phyloP scores from a whole-genome alignment of 2,329 filamentous ascomycete genomes.

The Microascus cirrosus region DNA sequence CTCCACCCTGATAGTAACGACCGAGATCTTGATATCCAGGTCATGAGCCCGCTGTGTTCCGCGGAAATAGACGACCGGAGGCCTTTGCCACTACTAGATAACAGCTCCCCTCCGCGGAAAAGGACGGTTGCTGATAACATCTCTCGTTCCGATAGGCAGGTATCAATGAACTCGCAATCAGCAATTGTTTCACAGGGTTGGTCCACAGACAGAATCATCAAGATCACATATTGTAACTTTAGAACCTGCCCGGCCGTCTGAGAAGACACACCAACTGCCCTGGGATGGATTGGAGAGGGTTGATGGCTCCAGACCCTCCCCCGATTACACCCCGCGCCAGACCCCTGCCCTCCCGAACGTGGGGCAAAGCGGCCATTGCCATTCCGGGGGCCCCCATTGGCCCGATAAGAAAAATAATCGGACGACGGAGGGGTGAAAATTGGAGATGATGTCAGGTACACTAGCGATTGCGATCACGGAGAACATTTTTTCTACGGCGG shows the following conservation, averaged over 20 bases:
- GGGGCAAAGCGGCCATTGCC: background rate
- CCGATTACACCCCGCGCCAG: background rate
- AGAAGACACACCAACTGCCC: too few relatives aligned
- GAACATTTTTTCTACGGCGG: background rate
- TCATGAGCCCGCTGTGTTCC: too few relatives aligned
- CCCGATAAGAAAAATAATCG: background rate
- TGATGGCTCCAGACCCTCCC: background rate
- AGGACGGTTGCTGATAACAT: background rate
- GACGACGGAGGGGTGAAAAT: background rate
- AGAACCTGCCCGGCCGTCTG: background rate
- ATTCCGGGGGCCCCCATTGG: background rate
- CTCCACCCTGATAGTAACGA: too few relatives aligned
- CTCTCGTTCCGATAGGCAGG: background rate
- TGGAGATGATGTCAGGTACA: slow-evolving; percentile 1
- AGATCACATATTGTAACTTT: background rate
- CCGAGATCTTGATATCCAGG: too few relatives aligned
- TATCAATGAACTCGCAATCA: background rate
- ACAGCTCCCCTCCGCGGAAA: background rate
- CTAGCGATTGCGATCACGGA: slow-evolving; percentile 4
- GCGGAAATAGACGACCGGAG: too few relatives aligned
- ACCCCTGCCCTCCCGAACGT: too few relatives aligned
- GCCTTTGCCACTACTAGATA: too few relatives aligned
- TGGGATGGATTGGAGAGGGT: too few relatives aligned
- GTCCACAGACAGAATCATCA: background rate
- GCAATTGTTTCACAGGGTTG: background rate